Evolutionary conservation across 805 yeast genomes (phyloP).

Genomic region (Starmera quercuum): DNA sequence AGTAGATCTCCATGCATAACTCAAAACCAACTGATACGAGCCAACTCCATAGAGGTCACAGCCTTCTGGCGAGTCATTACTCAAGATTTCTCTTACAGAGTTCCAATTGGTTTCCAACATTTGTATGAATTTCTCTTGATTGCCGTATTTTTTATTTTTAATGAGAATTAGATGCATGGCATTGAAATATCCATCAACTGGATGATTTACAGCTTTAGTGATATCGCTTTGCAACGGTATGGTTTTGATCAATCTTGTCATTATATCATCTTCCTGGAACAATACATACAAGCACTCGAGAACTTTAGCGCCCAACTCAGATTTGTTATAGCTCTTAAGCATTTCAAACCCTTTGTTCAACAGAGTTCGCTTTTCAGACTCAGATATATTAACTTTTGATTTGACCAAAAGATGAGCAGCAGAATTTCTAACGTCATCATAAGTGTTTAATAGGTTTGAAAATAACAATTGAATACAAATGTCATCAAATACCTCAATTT

Average conservation of each 20-base stretch:
- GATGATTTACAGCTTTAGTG: slow-evolving; percentile 40
- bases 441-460: slow-evolving; percentile 61
- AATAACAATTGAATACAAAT: slow-evolving; percentile 40
- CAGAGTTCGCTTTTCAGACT: slow-evolving; percentile 7
- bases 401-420: slow-evolving; percentile 37
- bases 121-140: slow-evolving; percentile 6
- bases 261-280: slow-evolving; percentile 24
- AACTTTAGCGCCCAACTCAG: slow-evolving; percentile 75
- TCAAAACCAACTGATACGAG: slow-evolving; percentile 41
- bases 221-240: slow-evolving; percentile 26
- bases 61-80: slow-evolving; percentile 69
- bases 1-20: slow-evolving; percentile 76
- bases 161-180: slow-evolving; percentile 43
- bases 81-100: slow-evolving; percentile 35
- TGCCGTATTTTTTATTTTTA: slow-evolving; percentile 10
- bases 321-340: slow-evolving; percentile 45
- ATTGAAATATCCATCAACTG: slow-evolving; percentile 66
- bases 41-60: slow-evolving; percentile 36
- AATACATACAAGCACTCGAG: slow-evolving; percentile 40
- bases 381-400: slow-evolving; percentile 11
- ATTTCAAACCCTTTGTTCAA: slow-evolving; percentile 23
- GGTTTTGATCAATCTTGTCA: slow-evolving; percentile 24
- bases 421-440: slow-evolving; percentile 63
- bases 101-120: slow-evolving; percentile 25
- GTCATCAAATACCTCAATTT: slow-evolving; percentile 32